Base-by-base conservation (phyloP, 805 yeast species). In the Diddensiella transvaalensis region DNA sequence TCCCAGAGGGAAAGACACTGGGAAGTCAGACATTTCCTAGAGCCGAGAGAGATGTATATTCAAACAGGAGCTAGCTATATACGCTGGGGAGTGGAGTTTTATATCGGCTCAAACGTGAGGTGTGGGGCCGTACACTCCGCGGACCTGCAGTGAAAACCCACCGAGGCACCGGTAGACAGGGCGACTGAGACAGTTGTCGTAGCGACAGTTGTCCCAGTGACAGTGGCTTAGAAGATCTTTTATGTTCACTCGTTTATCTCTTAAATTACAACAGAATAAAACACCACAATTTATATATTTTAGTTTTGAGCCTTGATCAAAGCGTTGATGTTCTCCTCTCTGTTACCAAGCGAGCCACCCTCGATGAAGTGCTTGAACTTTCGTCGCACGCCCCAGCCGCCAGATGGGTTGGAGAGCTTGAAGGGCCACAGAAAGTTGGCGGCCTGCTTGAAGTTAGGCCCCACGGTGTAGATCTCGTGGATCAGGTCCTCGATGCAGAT, bases 401-500 rank as follows among this genome's bases (percentile, higher is more conserved):
- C 89, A 68, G 75, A 74, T 67, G 89, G 89, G 78, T 82, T 82
- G 60, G 88, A 83, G 68, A 83, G 80, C 76, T 82, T 78, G 87
- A 83, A 83, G 72, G 89, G 89, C 87, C 87, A 83, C 73, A 83
- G 74, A 78, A 83, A 83, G 87, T 83, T 83, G 80, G 81, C 79
- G 63, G 83, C 89, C 75, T 83, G 88, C 78, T 83, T 83, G 84
- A 83, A 83, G 80, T 83, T 80, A 68, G 88, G 88, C 63, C 89
- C 89, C 70, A 83, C 87, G 52, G 88, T 80, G 83, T 75, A 80
- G 67, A 83, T 83, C 76, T 83, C 89, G 79, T 83, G 89, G 74
- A 83, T 82, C 72, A 83, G 76, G 69, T 83, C 89, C 75, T 83
- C 89, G 61, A 83, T 70, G 59, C 85, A 83, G 68, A 76, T 78